These are phyloP conservation scores for Pecoramyces ruminantium DNA, from an alignment of 192 early-diverging fungal species.

Conservation along the genomic window DNA sequence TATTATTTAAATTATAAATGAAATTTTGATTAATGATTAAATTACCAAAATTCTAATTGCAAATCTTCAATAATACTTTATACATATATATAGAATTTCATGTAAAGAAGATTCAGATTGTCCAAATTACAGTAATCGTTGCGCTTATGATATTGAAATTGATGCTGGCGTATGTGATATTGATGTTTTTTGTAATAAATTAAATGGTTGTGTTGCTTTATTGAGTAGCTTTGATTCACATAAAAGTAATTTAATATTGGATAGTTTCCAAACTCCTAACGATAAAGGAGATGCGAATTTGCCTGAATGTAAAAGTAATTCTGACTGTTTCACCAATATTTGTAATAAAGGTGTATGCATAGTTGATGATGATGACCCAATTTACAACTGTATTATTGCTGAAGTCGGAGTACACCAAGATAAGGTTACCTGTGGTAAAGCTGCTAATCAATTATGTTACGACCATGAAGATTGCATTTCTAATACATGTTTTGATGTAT, in stretches of 20 bases:
- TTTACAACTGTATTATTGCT: neutral
- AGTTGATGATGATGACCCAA: neutral
- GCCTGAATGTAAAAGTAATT: neutral
- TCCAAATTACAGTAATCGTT: neutral
- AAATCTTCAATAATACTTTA: too few relatives aligned
- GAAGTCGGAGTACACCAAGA: neutral
- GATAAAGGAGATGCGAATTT: neutral
- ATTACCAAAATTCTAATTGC: too few relatives aligned
- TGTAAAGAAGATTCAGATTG: neutral
- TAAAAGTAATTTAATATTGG: neutral
- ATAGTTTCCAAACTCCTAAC: neutral
- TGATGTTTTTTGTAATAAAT: neutral
- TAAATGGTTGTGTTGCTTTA: neutral
- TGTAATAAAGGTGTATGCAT: neutral
- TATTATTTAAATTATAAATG: too few relatives aligned
- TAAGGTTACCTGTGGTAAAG: neutral
- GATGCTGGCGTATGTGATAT: neutral
- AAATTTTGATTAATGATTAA: too few relatives aligned
- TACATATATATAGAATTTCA: neutral
- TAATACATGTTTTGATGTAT: neutral
- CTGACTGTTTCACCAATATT: neutral
- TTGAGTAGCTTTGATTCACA: neutral
- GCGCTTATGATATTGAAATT: neutral
- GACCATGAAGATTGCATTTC: neutral
- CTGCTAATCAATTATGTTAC: neutral